Evolutionary conservation across 805 yeast genomes (phyloP).

Genomic region (Candida insectorum): DNA sequence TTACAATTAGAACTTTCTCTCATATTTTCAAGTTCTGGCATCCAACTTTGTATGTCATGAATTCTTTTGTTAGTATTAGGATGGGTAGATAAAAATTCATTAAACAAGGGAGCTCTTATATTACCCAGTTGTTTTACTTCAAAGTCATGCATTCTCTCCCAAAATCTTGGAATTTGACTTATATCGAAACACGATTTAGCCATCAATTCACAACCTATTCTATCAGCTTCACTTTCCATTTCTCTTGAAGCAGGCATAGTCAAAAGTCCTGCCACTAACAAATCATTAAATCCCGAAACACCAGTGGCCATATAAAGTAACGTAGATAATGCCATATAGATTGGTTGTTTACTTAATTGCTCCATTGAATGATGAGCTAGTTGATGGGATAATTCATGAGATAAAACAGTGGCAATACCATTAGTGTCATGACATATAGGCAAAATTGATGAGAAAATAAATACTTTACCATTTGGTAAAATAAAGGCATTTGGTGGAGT

Average conservation of each 20-base stretch:
- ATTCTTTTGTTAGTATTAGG: constrained; percentile 80
- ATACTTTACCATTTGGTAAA: constrained; percentile 93
- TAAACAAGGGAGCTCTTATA: constrained; percentile 23
- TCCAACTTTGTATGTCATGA: constrained; percentile 63
- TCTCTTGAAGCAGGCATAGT: constrained; percentile 84
- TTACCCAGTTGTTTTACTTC: constrained; percentile 41
- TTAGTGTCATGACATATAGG: constrained; percentile 79
- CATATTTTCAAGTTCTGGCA: constrained; percentile 51
- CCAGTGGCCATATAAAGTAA: constrained; percentile 62
- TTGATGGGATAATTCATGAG: constrained; percentile 94
- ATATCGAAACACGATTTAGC: constrained; percentile 86
- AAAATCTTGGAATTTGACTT: constrained; percentile 64
- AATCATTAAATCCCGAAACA: constrained; percentile 46
- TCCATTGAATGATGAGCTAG: constrained; percentile 90
- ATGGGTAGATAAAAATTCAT: constrained; percentile 81
- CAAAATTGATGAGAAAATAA: constrained; percentile 76
- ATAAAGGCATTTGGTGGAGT: constrained; percentile 97
- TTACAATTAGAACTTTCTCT: constrained; percentile 24
- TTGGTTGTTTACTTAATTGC: constrained; percentile 71
- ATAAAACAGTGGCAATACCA: constrained; percentile 90
- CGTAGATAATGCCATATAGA: constrained; percentile 54
- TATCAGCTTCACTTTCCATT: constrained; percentile 96
- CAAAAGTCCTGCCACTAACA: constrained; percentile 53
- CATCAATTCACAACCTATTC: constrained; percentile 90
- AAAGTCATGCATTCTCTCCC: constrained; percentile 71